Percentiles rank a stretch among this genome's conserved stretches.
Conservation (phyloP, 2,329 filamentous ascomycete species). For the Penicillium sclerotiorum region DNA sequence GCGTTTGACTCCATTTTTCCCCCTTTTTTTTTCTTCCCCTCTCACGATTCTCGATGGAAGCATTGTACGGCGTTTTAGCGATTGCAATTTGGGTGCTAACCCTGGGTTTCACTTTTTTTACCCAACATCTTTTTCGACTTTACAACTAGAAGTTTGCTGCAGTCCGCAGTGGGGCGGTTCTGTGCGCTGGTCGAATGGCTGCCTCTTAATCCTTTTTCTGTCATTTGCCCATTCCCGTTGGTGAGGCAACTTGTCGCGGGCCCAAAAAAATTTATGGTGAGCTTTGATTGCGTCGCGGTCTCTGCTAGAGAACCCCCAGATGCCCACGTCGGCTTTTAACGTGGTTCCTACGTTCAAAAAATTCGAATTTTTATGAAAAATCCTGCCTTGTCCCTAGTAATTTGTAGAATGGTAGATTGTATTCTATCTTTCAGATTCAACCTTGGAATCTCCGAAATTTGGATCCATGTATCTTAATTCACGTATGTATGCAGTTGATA, state of each 20-base stretch:
- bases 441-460: too few relatives aligned
- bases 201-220: conserved; percentile 38
- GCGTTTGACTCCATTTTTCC: too few relatives aligned
- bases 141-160: conserved; percentile 44
- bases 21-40: conserved; percentile 16
- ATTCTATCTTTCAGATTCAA: neutral
- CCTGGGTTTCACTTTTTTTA: conserved; percentile 19
- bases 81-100: conserved; percentile 44
- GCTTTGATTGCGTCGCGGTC: conserved; percentile 20
- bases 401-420: too few relatives aligned
- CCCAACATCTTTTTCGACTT: conserved; percentile 26
- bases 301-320: conserved; percentile 13
- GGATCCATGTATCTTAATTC: too few relatives aligned
- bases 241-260: conserved; percentile 20
- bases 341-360: conserved; percentile 17
- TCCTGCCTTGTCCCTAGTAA: neutral
- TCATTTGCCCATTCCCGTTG: conserved; percentile 26
- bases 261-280: conserved; percentile 28
- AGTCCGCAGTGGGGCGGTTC: conserved; percentile 44
- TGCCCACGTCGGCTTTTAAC: conserved; percentile 17
- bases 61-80: conserved; percentile 48
- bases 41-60: conserved; percentile 44
- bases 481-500: too few relatives aligned
- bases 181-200: conserved; percentile 47
- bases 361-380: conserved; percentile 15